Base-by-base conservation (phyloP, 176 grass and related monocot species). In the Cenchrus purpureus region DNA sequence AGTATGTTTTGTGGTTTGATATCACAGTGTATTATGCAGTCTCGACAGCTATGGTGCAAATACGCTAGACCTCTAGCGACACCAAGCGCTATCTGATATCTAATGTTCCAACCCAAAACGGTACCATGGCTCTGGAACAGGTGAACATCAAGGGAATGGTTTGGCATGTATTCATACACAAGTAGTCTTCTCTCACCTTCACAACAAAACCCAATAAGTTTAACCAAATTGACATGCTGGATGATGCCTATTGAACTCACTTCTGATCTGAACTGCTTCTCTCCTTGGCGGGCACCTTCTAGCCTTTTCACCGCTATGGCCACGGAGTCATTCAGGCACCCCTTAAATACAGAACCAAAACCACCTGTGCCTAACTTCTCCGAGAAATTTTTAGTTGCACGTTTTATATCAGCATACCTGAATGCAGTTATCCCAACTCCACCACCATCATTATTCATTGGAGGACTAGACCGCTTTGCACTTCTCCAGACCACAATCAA, bases 301-400 rank as follows among this genome's bases (percentile, higher is more conserved):
- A 96, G 89, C 62, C 78, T 86, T 88, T 96, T 96, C 53, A 93
- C 91, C 40, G 91, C 94, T 49, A 93, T 89, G 17, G 22, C 56
- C 62, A 29, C 81, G 5, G 84, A 83, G 57, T 88, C 87, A 51
- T 65, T 34, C 17, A 97, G 57, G 9, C 70, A 34, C 0, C 94
- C 94, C 51, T 93, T 97, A 40, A 88, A 93, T 16, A 97, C 91
- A 44, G 87, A 91, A 53, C 94, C 91, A 70, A 93, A 97, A 25
- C 94, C 65, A 25, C 91, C 94, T 75, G 10, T 51, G 0, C 94
- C 94, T 59, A 97, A 15, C 81, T 42, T 88, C 13, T 91, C 91
- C 0, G 84, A 88, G 79, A 95, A 92, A 53, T 86, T 83, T 71
- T 86, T 92, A 37, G 90, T 95, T 81, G 89, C 52, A 72, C 32